Evolutionary conservation across 2,329 filamentous ascomycete species (phyloP).

Genomic region (Neopestalotiopsis clavispora): DNA sequence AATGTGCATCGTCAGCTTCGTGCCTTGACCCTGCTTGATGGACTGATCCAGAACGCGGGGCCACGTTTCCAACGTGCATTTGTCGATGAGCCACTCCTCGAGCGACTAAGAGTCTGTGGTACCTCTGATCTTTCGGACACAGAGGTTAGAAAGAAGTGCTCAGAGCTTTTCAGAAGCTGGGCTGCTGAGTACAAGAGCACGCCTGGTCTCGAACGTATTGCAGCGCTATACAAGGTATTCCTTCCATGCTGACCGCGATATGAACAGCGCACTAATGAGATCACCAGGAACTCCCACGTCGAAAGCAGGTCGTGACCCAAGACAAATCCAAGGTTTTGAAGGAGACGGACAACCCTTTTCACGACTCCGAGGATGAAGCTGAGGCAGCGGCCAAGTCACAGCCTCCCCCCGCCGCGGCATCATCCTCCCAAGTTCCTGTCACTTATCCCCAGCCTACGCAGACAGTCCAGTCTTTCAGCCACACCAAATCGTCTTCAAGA

Average conservation of each 20-base stretch:
- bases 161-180: conserved; percentile 87
- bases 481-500: conserved; percentile 39
- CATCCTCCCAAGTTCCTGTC: conserved; percentile 35
- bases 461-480: conserved; percentile 44
- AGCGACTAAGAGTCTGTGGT: conserved; percentile 86
- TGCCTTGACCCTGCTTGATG: conserved; percentile 87
- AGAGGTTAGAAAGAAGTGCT: conserved; percentile 87
- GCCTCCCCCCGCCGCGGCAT: conserved; percentile 29
- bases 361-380: conserved; percentile 66
- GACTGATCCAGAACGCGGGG: conserved; percentile 92
- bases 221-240: conserved; percentile 72
- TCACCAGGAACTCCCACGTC: conserved; percentile 61
- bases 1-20: conserved; percentile 91
- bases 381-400: conserved; percentile 38
- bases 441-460: conserved; percentile 32
- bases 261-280: conserved; percentile 18
- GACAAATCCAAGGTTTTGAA: conserved; percentile 82
- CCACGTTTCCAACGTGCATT: conserved; percentile 85
- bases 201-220: conserved; percentile 79
- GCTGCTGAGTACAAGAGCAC: conserved; percentile 79
- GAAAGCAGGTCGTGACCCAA: conserved; percentile 75
- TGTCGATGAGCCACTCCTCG: conserved; percentile 87
- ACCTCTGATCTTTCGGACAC: conserved; percentile 84
- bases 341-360: conserved; percentile 78
- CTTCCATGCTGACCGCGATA: neutral